Evolutionary conservation across 495 filamentous ascomycete genomes (phyloP), one percentile per base, ranked within the genome.

Genomic region (Cenococcum geophilum): DNA sequence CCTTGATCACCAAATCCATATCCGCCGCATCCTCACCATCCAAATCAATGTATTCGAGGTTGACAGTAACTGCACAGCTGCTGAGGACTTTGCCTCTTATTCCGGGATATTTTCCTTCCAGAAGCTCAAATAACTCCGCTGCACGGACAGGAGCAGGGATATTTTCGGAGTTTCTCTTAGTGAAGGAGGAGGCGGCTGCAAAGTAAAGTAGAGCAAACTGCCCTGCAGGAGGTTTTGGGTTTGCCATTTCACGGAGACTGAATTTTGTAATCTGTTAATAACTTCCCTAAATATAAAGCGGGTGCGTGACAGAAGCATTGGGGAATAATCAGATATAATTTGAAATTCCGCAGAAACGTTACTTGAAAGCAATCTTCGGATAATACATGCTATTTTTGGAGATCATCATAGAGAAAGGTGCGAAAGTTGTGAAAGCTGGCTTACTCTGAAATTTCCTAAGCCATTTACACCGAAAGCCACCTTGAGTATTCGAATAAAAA

Each of bases 31-130:
- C 72, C 32, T 73, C 75, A 25, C 74, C 73, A 5, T 74, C 74
- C 25, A 92, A 59, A 74, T 98, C 91, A 36, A 95, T 85, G 75
- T 97, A 98, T 27, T 91, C 82, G 40, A 95, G 75, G 62, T 96
- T 95, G 37, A 97, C 70, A 32, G 95, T 97, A 32, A 97, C 78
- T 14, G 93, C 82, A 68, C 86, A 92, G 67, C 86, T 90, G 9
- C 74, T 72, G 12, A 97, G 77, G 20, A 97, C 82, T 45, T 82
- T 86, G 18, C 80, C 76, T 49, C 70, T 80, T 59, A 97, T 91
- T n/a, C 92, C 91, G 20, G 83, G 79, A 75, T 98, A 95, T 56
- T 74, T 79, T 67, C 82, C 70, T 63, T 97, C 93, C n/a, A 98
- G 80, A 35, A 75, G 62, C 14, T 74, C 71, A 70, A 89, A 96